These are phyloP conservation scores for Cairneyella variabilis DNA, from an alignment of 495 filamentous ascomycete genomes.

Conservation along the genomic window DNA sequence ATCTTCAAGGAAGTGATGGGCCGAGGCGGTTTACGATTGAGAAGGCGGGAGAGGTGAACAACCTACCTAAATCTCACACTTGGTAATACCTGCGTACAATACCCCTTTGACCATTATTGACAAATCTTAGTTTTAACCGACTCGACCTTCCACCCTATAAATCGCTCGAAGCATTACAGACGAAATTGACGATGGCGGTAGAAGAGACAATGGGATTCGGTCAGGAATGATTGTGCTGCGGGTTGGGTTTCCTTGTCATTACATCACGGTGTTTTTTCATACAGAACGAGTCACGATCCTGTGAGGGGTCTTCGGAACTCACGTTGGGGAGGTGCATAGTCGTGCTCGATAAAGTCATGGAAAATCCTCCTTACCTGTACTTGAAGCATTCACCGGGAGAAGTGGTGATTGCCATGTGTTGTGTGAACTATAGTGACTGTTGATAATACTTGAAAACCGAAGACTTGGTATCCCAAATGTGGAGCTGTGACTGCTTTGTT, in stretches of 20 bases:
- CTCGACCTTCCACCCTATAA: slow-evolving; percentile 96
- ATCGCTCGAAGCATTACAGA: slow-evolving; percentile 72
- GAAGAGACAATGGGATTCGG: slow-evolving; percentile 99
- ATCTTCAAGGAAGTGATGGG: slow-evolving; percentile 95
- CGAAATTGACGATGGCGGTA: slow-evolving; percentile 91
- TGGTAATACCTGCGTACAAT: slow-evolving; percentile 62
- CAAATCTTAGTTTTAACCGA: slow-evolving; percentile 78
- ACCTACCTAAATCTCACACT: slow-evolving; percentile 95
- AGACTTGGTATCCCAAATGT: neutral
- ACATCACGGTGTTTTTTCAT: slow-evolving; percentile 19
- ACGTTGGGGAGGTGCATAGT: slow-evolving; percentile 3
- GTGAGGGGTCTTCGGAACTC: slow-evolving; percentile 2
- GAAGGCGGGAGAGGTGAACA: slow-evolving; percentile 84
- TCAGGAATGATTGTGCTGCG: slow-evolving; percentile 65
- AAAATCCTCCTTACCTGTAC: slow-evolving; percentile 16
- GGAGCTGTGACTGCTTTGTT: neutral
- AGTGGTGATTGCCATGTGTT: too few relatives aligned
- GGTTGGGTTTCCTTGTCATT: slow-evolving; percentile 5
- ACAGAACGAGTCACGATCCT: slow-evolving; percentile 4
- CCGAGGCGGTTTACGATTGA: slow-evolving; percentile 96
- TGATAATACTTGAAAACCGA: too few relatives aligned
- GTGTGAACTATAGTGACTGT: too few relatives aligned
- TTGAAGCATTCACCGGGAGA: slow-evolving; percentile 2
- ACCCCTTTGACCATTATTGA: slow-evolving; percentile 28
- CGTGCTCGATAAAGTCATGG: slow-evolving; percentile 3